Percentiles rank a stretch among this genome's conserved stretches.
phyloP scores from a whole-genome alignment of 805 yeast species.

The Candida coquimbonensis region DNA sequence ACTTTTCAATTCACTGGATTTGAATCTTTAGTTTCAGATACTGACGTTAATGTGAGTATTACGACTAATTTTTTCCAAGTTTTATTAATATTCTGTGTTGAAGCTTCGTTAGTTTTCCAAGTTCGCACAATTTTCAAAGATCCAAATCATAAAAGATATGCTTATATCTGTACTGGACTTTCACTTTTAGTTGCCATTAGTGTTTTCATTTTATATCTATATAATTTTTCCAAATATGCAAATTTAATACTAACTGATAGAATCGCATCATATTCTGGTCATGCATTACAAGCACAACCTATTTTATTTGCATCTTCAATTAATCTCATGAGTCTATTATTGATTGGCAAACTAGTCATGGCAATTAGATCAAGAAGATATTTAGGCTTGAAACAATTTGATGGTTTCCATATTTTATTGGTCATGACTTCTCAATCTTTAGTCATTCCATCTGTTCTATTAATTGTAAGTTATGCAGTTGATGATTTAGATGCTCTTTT shows the following conservation, averaged over 20 bases:
- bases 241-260: slow-evolving; percentile 26
- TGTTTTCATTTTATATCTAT: slow-evolving; percentile 53
- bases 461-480: slow-evolving; percentile 46
- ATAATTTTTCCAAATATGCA: slow-evolving; percentile 40
- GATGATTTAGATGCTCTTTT: slow-evolving; percentile 29
- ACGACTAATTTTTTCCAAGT: slow-evolving; percentile 58
- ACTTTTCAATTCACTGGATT: slow-evolving; percentile 43
- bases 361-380: slow-evolving; percentile 70
- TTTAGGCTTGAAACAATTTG: slow-evolving; percentile 78
- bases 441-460: slow-evolving; percentile 66
- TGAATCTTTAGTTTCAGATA: slow-evolving; percentile 29
- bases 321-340: slow-evolving; percentile 50
- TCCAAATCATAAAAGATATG: slow-evolving; percentile 38
- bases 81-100: slow-evolving; percentile 52
- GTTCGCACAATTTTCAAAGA: slow-evolving; percentile 60
- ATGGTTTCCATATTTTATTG: slow-evolving; percentile 69
- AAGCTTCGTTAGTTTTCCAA: slow-evolving; percentile 65
- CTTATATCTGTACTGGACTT: slow-evolving; percentile 31
- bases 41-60: slow-evolving; percentile 42
- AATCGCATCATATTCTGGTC: slow-evolving; percentile 19
- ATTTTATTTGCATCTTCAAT: slow-evolving; percentile 67
- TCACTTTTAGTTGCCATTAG: slow-evolving; percentile 43
- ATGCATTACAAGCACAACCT: slow-evolving; percentile 46
- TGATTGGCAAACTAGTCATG: slow-evolving; percentile 54
- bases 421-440: slow-evolving; percentile 81